phyloP scores from a whole-genome alignment of 306 rosid species.

The Trichosanthes cucumerina region DNA sequence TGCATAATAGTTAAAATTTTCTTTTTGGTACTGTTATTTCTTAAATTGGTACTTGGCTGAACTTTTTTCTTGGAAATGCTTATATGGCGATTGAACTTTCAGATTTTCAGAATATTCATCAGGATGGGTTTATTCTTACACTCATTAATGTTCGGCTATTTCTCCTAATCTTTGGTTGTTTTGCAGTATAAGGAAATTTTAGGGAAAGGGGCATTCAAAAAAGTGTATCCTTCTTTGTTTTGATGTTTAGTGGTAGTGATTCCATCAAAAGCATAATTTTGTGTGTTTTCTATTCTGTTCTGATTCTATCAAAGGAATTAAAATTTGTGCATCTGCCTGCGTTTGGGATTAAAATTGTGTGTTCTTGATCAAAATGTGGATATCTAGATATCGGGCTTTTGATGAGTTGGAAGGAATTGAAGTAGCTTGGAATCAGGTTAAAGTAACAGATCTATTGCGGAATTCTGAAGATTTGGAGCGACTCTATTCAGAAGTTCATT shows the following conservation, averaged over 20 bases:
- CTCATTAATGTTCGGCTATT: constrained; percentile 10
- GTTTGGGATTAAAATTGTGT: constrained; percentile 1
- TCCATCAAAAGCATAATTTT: neutral
- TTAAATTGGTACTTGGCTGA: neutral
- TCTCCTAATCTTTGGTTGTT: constrained; percentile 11
- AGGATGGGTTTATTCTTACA: constrained; percentile 7
- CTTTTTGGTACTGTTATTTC: neutral
- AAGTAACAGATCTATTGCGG: constrained; percentile 71
- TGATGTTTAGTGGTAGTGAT: neutral
- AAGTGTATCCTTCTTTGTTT: constrained; percentile 76
- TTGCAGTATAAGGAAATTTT: constrained; percentile 82
- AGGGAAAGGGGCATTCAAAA: constrained; percentile 95
- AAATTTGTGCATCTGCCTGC: neutral
- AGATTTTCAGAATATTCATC: neutral
- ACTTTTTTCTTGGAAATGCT: neutral
- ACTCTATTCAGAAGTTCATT: constrained; percentile 85
- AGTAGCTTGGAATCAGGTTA: constrained; percentile 99
- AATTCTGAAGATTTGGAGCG: constrained; percentile 81
- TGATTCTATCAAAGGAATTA: neutral
- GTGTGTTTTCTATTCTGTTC: neutral
- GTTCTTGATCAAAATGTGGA: constrained; percentile 40
- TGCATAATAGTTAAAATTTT: neutral
- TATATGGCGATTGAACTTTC: neutral
- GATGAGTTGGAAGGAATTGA: constrained; percentile 97
- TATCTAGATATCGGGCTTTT: constrained; percentile 79